A percentile compares a stretch with the other conserved stretches of the same genome.
Conservation (phyloP, 352 stramenopile genomes). For the Phytophthora pseudosyringae region DNA sequence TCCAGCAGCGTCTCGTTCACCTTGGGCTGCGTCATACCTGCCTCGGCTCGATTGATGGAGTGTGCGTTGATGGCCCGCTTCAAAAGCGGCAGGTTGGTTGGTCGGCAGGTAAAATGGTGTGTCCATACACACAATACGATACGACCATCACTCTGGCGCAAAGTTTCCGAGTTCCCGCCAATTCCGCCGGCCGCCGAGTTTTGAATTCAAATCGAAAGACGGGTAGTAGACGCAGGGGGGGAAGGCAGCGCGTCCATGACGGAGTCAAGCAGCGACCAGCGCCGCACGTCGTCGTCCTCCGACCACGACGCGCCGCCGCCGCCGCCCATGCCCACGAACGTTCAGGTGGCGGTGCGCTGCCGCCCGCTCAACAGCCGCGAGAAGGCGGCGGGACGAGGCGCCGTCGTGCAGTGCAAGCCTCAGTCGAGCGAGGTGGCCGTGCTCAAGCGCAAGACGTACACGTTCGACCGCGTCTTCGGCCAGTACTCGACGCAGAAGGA, state of each 20-base stretch:
- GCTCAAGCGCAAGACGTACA: constrained; percentile 91
- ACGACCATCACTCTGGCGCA: constrained; percentile 21
- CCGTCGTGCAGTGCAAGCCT: constrained; percentile 88
- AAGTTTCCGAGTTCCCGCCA: too few relatives aligned
- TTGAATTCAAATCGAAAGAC: constrained; percentile 23
- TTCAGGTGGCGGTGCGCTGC: constrained; percentile 92
- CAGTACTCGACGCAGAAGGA: constrained; percentile 98
- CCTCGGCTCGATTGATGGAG: constrained; percentile 14
- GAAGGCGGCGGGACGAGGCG: constrained; percentile 72
- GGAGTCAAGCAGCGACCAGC: constrained; percentile 21
- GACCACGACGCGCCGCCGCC: constrained; percentile 17
- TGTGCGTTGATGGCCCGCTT: constrained; percentile 11
- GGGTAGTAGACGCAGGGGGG: background rate
- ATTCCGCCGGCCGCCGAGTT: constrained; percentile 3
- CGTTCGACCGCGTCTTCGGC: constrained; percentile 93
- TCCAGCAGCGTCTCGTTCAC: constrained; percentile 82
- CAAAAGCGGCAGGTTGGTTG: constrained; percentile 24
- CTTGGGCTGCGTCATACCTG: constrained; percentile 36
- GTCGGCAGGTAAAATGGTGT: constrained; percentile 22
- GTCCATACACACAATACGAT: background rate
- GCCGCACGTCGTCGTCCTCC: constrained; percentile 38
- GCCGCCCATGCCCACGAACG: constrained; percentile 60
- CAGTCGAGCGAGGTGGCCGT: constrained; percentile 88
- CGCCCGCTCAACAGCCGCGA: constrained; percentile 91
- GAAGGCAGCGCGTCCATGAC: constrained; percentile 11